Base-by-base conservation (phyloP, 2,329 filamentous ascomycete species). In the Eurotiales sp. region DNA sequence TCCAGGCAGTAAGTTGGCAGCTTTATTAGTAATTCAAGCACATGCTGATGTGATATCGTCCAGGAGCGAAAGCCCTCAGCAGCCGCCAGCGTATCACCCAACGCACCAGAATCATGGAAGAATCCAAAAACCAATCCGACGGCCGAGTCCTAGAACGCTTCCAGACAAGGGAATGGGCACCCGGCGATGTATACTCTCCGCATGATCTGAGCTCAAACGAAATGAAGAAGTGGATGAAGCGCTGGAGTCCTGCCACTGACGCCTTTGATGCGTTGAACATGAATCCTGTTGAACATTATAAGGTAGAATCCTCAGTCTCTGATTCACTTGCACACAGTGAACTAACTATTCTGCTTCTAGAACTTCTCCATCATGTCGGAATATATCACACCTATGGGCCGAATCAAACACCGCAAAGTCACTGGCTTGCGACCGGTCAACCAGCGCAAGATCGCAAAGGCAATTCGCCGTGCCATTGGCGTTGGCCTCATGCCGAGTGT, bases 291-390 rank as follows among this genome's bases (percentile, higher is more conserved):
- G 81, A 88, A 58, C 83, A 93, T 72, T 99, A 97, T 73, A 90
- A 90, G 80, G 90, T 95, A 70, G 47, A 77, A 7, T 27, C 10
- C 25, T n/a, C 34, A 71, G 10, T 34, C 30, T 15, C 39, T 3
- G 37, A 17, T 15, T 7, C 2, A 15, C 23, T 42, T 7, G 7
- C 5, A 6, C 29, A 23, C n/a, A n/a, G n/a, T n/a, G n/a, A 12
- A 21, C 21, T 36, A 29, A 32, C 15, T 12, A 14, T 36, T 50
- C 17, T 7, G 22, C 17, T 44, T 44, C 62, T 14, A 96, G 90
- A 99, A 99, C 73, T 95, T 95, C 69, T 83, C 88, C 32, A 82
- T 99, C 55, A 87, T 97, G 72, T 87, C 87, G 27, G 90, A 96
- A 68, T 96, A 87, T 69, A 87, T 93, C 64, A 90, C 88, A 0